These are phyloP conservation scores for Chiua virens DNA, from an alignment of 768 basidiomycete species.

Conservation along the genomic window DNA sequence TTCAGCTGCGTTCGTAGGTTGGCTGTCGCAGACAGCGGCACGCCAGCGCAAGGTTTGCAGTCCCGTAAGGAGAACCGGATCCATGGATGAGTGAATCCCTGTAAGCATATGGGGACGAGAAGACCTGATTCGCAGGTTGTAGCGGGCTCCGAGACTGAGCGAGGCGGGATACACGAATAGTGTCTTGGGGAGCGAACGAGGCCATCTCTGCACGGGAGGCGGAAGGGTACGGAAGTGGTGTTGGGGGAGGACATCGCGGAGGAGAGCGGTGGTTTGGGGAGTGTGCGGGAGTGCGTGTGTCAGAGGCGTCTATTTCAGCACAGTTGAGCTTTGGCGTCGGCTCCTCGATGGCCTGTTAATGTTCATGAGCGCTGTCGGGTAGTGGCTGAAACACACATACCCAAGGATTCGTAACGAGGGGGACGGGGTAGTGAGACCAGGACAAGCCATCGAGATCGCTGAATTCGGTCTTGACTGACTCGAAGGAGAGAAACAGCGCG, in stretches of 20 bases:
- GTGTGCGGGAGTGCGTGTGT: conserved; percentile 8
- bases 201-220: conserved; percentile 39
- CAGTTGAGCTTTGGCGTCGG: conserved; percentile 28
- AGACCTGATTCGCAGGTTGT: conserved; percentile 27
- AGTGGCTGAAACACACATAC: conserved; percentile 22
- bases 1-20: conserved; percentile 10
- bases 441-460: conserved; percentile 59
- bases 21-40: conserved; percentile 11
- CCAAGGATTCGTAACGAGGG: conserved; percentile 25
- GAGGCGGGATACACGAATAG: conserved; percentile 37
- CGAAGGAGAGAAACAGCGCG: conserved; percentile 42
- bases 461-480: conserved; percentile 59
- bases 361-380: neutral
- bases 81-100: conserved; percentile 14
- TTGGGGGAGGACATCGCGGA: neutral
- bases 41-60: conserved; percentile 12
- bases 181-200: conserved; percentile 31
- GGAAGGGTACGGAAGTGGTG: conserved; percentile 26
- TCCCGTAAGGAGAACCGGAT: conserved; percentile 2
- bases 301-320: conserved; percentile 16
- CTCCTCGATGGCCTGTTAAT: conserved; percentile 23
- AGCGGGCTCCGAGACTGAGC: conserved; percentile 23
- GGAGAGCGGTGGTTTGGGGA: conserved; percentile 1
- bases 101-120: conserved; percentile 6
- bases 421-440: conserved; percentile 44